These are phyloP conservation scores for Aspergillus coremiiformis DNA, from an alignment of 495 filamentous ascomycete species.

Conservation along the genomic window DNA sequence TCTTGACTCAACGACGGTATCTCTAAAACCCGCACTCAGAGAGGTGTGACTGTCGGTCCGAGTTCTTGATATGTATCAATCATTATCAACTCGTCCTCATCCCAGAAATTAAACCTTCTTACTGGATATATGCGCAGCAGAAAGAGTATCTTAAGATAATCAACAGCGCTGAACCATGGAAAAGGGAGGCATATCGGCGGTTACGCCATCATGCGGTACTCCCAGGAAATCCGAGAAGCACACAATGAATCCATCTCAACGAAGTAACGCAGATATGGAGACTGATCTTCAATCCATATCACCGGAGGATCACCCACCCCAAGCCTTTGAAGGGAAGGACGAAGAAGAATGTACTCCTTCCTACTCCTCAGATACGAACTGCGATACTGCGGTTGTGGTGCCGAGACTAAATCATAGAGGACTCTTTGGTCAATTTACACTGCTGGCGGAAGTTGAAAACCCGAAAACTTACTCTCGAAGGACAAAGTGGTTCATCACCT, in stretches of 20 bases:
- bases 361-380: slow-evolving; percentile 6
- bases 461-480: slow-evolving; percentile 63
- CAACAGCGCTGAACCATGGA: not conserved
- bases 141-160: not conserved
- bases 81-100: not conserved
- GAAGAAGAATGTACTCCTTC: slow-evolving; percentile 10
- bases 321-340: slow-evolving; percentile 15
- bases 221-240: not conserved
- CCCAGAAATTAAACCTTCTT: not conserved
- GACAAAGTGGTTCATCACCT: slow-evolving; percentile 82
- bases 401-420: slow-evolving; percentile 65
- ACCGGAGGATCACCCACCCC: not conserved
- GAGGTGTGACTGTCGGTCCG: not conserved
- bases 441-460: slow-evolving; percentile 77
- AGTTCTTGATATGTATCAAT: not conserved
- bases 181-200: not conserved
- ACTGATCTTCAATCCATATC: slow-evolving; percentile 7
- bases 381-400: slow-evolving; percentile 37
- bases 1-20: not conserved
- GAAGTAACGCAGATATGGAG: not conserved
- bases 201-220: not conserved
- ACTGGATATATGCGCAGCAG: not conserved
- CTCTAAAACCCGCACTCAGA: not conserved
- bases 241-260: not conserved
- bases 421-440: slow-evolving; percentile 59